Conservation (phyloP, 1,284 basidiomycete genomes). For the Marasmius oreades region DNA sequence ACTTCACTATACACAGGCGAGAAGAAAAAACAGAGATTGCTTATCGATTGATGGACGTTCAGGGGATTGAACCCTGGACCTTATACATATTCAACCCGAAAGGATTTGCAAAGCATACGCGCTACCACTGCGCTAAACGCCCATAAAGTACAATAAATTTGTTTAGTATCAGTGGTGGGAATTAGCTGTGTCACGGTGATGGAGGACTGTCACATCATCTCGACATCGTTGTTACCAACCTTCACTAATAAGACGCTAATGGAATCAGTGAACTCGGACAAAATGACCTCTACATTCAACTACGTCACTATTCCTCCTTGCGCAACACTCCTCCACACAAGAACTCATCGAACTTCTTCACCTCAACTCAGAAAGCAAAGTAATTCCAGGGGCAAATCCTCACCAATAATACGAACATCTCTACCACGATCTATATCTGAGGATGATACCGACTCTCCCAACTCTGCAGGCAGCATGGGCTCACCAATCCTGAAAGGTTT, state of each 20-base stretch:
- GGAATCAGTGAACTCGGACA: neutral
- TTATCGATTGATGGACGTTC: conserved; percentile 1
- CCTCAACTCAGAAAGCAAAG: conserved; percentile 1
- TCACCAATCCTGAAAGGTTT: conserved; percentile 6
- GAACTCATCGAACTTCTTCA: neutral
- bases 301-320: conserved; percentile 12
- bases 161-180: too few relatives aligned
- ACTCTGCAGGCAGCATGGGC: neutral
- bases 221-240: too few relatives aligned
- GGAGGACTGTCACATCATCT: too few relatives aligned
- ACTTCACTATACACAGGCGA: too few relatives aligned
- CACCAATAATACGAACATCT: conserved; percentile 7
- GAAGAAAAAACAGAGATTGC: too few relatives aligned
- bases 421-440: conserved; percentile 6
- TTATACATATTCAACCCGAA: neutral
- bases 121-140: conserved; percentile 4
- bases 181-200: too few relatives aligned
- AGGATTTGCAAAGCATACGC: conserved; percentile 1
- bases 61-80: conserved; percentile 4
- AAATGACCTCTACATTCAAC: conserved; percentile 9
- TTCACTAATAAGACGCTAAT: neutral
- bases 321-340: conserved; percentile 10
- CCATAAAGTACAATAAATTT: neutral
- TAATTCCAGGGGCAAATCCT: neutral
- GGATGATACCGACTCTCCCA: neutral